phyloP scores from a whole-genome alignment of 2,329 filamentous ascomycete species.

The Monilinia laxa region DNA sequence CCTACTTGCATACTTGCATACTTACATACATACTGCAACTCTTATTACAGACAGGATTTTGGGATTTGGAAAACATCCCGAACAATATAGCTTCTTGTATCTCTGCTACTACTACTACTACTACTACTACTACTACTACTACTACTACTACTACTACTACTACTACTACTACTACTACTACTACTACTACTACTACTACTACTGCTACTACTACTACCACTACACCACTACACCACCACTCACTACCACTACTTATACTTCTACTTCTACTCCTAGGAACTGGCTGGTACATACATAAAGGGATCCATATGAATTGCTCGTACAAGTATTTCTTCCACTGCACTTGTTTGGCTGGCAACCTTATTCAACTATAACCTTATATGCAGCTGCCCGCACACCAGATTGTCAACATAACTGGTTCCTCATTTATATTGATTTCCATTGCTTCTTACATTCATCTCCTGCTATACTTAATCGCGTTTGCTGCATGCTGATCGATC shows the following conservation, averaged over 20 bases:
- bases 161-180: too few relatives aligned
- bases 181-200: too few relatives aligned
- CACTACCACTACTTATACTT: too few relatives aligned
- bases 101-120: not conserved
- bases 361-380: conserved; percentile 17
- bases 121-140: too few relatives aligned
- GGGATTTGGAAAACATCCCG: conserved; percentile 8
- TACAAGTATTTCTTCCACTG: conserved; percentile 4
- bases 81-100: conserved; percentile 3
- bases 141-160: too few relatives aligned
- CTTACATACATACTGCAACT: conserved; percentile 7
- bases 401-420: conserved; percentile 20
- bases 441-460: conserved; percentile 14
- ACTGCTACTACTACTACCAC: too few relatives aligned
- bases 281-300: conserved; percentile 8
- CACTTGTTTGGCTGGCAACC: conserved; percentile 1
- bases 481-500: conserved; percentile 25
- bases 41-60: conserved; percentile 9
- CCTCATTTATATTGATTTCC: conserved; percentile 6
- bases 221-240: too few relatives aligned
- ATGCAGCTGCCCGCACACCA: conserved; percentile 21
- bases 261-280: not conserved
- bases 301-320: conserved; percentile 7
- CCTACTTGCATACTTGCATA: conserved; percentile 1
- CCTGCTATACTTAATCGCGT: conserved; percentile 23